Base-by-base conservation (phyloP, 257 asterid genomes). In the Rhazya stricta region DNA sequence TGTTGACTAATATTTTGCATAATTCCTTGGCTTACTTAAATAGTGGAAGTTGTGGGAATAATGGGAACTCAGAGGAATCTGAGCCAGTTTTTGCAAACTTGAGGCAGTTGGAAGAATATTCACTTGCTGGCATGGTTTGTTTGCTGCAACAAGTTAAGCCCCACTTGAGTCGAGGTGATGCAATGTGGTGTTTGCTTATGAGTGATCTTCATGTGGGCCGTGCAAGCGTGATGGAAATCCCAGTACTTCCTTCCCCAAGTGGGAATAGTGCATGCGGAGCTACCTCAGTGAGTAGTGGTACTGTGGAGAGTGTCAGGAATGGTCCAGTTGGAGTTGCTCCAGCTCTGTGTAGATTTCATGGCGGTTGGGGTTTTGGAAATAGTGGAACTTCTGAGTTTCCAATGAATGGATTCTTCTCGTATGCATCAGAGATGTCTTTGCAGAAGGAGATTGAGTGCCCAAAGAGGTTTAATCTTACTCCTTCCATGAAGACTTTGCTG, bases 111-210 rank as follows among this genome's bases (percentile, higher is more conserved):
- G 91, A 81, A 81, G 97, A 91, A 83, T 89, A 91, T 81, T 89
- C 99, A 0, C 90, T 95, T 67, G 84, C 90, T 0, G 94, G 96
- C n/a, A 84, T 92, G 98, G 90, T 95, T 71, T 85, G 91, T 76
- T 82, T 95, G 81, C 83, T 95, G 91, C 98, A 95, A 71, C 96
- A 88, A 82, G 79, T 89, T 65, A 91, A 90, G 84, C 97, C 97
- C 18, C 91, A 88, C 73, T 77, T 92, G 88, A 91, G 89, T 66
- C 89, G 83, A 69, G 96, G 91, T 21, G 97, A 92, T 42, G 97
- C 98, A 1, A 91, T 95, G 99, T 92, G 98, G 99, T 91, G 97
- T 84, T 86, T 95, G 80, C 74, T 95, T 74, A 90, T 89, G 95
- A 89, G 92, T 74, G 97, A 91, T 83, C 92, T 95, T 73, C 96